Evolutionary conservation across 306 rosid species (phyloP).

Genomic region (Fragaria nilgerrensis): DNA sequence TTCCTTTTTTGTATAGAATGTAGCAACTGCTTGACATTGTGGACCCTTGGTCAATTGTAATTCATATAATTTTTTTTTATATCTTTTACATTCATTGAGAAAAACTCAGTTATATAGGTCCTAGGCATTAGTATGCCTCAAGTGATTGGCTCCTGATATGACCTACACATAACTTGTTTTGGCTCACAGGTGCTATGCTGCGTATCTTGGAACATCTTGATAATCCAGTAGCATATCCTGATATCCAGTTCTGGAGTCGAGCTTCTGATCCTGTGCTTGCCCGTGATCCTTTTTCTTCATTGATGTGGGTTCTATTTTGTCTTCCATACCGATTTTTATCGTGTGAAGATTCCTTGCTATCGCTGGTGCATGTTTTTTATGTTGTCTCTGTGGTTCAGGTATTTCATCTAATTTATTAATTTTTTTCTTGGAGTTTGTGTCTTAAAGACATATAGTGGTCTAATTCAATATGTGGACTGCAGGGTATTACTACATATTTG

Average conservation of each 20-base stretch:
- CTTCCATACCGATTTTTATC: slow-evolving; percentile 79
- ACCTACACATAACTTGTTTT: slow-evolving; percentile 10
- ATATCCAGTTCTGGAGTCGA: slow-evolving; percentile 67
- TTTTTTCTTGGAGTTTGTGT: slow-evolving; percentile 13
- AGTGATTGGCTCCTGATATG: not conserved
- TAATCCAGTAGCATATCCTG: slow-evolving; percentile 41
- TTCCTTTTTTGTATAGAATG: not conserved
- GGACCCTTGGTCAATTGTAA: not conserved
- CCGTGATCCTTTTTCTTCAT: slow-evolving; percentile 81
- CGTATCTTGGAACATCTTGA: slow-evolving; percentile 51
- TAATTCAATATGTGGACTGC: slow-evolving; percentile 35
- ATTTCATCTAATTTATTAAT: slow-evolving; percentile 22
- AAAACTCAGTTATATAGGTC: not conserved
- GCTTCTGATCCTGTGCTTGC: slow-evolving; percentile 87
- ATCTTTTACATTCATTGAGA: not conserved
- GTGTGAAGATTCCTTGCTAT: slow-evolving; percentile 75
- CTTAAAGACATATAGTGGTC: slow-evolving; percentile 12
- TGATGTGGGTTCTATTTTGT: slow-evolving; percentile 96
- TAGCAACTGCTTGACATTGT: not conserved
- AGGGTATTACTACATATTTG: slow-evolving; percentile 63
- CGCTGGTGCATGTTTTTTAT: slow-evolving; percentile 84
- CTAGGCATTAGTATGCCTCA: not conserved
- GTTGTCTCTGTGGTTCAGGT: slow-evolving; percentile 86
- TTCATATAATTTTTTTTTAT: not conserved
- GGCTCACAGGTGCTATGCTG: slow-evolving; percentile 54